Evolutionary conservation across 768 basidiomycete species (phyloP), one percentile per base, ranked within the genome.

Genomic region (Lactarius trivialis): DNA sequence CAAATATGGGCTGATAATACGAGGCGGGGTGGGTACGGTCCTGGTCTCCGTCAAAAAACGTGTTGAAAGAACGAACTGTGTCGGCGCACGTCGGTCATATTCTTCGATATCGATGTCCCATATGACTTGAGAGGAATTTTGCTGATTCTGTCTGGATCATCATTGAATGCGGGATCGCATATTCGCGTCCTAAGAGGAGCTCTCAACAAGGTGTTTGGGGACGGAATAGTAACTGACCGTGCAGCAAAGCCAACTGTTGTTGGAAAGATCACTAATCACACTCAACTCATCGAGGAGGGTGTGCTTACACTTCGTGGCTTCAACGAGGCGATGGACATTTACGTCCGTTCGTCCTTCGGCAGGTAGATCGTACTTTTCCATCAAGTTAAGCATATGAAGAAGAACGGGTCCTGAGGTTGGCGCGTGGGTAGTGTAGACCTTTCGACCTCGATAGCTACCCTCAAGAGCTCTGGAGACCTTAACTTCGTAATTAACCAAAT

Each of bases 331-430:
- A 72, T 98, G 97, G 3, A 82, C 77, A 65, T 85, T 89, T 17
- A 92, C 71, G 0, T 79, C 77, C n/a, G 79, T 85, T 65, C 78
- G 73, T 50, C 83, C 83, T 30, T 72, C 74, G 28, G 79, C 66
- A 36, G 82, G 73, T 39, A 79, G 69, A 56, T 79, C 75, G 69
- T 82, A 98, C n/a, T 81, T 78, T 70, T 97, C 94, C 51, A 96
- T 75, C 21, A 94, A 72, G 70, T 98, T 97, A n/a, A 98, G 76
- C 81, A 98, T 89, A 70, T 93, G 89, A 43, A 97, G 75, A 45
- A 98, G 76, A n/a, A 90, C 91, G 7, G 91, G 87, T 6, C 96
- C 95, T 12, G 88, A 88, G 9, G 89, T 86, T 6, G 97, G 97
- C 14, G 92, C 87, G 68, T 85, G 83, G 0, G 88, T 81, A 0